phyloP scores from a whole-genome alignment of 148 eudicot genomes.

The Rhododendron ovatum region DNA sequence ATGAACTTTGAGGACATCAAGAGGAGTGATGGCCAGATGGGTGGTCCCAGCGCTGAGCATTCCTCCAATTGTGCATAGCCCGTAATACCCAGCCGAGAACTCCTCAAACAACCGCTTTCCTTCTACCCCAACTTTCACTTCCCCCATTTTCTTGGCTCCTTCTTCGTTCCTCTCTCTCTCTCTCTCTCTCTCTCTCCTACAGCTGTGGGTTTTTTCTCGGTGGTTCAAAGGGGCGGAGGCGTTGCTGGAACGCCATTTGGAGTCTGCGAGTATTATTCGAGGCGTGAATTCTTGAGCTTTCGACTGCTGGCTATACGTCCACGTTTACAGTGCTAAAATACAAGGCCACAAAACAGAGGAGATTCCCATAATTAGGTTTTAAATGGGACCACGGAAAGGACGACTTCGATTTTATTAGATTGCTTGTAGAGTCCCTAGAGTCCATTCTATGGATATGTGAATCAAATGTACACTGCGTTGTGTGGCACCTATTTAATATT shows the following conservation, averaged over 20 bases:
- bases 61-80: slow-evolving; percentile 71
- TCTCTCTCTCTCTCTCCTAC: neutral
- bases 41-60: slow-evolving; percentile 89
- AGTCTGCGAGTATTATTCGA: neutral
- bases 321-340: slow-evolving; percentile 6
- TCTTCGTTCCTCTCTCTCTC: neutral
- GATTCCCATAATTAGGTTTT: neutral
- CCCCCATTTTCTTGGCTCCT: neutral
- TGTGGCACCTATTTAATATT: too few species aligned
- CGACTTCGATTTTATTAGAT: neutral
- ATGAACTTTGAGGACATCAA: slow-evolving; percentile 93
- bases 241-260: neutral
- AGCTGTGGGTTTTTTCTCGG: neutral
- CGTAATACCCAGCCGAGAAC: slow-evolving; percentile 66
- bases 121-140: slow-evolving; percentile 25
- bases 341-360: slow-evolving; percentile 7
- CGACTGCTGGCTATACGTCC: slow-evolving; percentile 4
- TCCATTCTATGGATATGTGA: too few species aligned
- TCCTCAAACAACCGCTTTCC: slow-evolving; percentile 53
- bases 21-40: slow-evolving; percentile 87
- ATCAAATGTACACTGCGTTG: too few species aligned
- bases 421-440: too few species aligned
- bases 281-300: neutral
- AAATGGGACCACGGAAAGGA: neutral
- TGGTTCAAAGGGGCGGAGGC: neutral